phyloP scores from a whole-genome alignment of 2,329 filamentous ascomycete species.

The Periconia digitata region DNA sequence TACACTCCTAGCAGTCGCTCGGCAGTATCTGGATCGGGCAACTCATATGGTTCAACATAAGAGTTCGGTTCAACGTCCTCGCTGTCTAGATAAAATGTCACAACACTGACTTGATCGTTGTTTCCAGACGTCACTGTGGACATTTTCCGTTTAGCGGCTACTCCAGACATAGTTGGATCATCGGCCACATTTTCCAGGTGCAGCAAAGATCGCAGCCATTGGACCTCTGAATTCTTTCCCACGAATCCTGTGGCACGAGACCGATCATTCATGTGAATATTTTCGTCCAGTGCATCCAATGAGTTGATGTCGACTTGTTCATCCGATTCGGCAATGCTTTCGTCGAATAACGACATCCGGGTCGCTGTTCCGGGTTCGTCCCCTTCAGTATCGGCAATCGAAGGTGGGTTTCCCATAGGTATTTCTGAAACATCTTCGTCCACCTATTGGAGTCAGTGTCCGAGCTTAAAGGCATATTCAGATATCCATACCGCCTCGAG shows the following conservation, averaged over 20 bases:
- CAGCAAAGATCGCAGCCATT: conserved; percentile 32
- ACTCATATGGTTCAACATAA: conserved; percentile 31
- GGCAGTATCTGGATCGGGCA: conserved; percentile 35
- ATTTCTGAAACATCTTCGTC: conserved; percentile 28
- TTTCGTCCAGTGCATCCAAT: conserved; percentile 30
- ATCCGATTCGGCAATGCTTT: conserved; percentile 7
- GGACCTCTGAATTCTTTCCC: conserved; percentile 36
- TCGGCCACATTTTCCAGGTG: conserved; percentile 21
- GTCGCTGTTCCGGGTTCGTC: conserved; percentile 14
- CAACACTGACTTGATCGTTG: conserved; percentile 30
- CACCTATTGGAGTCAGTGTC: conserved; percentile 17
- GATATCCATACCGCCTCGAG: conserved; percentile 21
- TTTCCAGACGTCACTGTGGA: not conserved
- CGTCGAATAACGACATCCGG: conserved; percentile 5
- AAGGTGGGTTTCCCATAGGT: conserved; percentile 9
- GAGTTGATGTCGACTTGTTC: conserved; percentile 20
- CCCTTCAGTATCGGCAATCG: conserved; percentile 20
- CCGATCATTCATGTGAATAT: conserved; percentile 25
- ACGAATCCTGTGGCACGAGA: conserved; percentile 36
- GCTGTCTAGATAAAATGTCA: conserved; percentile 38
- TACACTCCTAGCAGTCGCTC: conserved; percentile 40
- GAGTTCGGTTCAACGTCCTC: conserved; percentile 25
- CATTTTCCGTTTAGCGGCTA: conserved; percentile 3
- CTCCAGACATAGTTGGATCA: conserved; percentile 6
- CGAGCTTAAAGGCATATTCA: not conserved